Evolutionary conservation across 164 flowering plant genomes (phyloP), one percentile per base, ranked within the genome.

Genomic region (Berberis vulgaris): DNA sequence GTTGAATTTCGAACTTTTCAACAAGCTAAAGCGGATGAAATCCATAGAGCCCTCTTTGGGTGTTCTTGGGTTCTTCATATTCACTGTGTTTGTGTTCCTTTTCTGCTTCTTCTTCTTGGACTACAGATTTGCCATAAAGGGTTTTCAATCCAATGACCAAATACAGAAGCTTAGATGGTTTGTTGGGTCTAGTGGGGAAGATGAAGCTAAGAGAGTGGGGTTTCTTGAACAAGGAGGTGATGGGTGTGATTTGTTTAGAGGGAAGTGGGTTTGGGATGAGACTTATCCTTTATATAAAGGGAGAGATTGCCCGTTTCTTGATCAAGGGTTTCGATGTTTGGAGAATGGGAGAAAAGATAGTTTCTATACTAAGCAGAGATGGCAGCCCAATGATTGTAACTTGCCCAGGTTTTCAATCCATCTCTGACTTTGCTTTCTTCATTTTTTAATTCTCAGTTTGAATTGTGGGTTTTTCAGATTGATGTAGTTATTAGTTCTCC

Each of bases 341-440:
- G 95, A 87, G 65, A 84, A 86, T 75, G 92, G 98, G 1, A 74
- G 98, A 57, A 89, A 81, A 54, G 98, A 92, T 76, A 68, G 66
- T 42, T 82, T 83, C 71, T 89, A 83, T 72, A 91, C 88, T 54
- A 87, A 91, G 66, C 91, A 93, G 97, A 77, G 97, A 59, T 94
- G 98, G 98, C 97, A 94, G 57, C 98, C 98, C 40, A 87, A 65
- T 55, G 63, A 70, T 69, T 91, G 98, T 78, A 83, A 88, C 77
- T 78, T 94, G 79, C 98, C 97, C 72, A 94, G 97, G 98, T 89
- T 57, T 54, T 43, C 0, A 6, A 55, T 13, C 53, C n/a, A 53
- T 9, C 44, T 57, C 26, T 42, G 69, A 11, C 49, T 6, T 12
- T 59, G 50, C 46, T 45, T 26, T 45, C 41, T 43, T 54, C 6